Base-by-base conservation (phyloP, 495 filamentous ascomycete genomes). In the Melanomma pulvis-pyrius region DNA sequence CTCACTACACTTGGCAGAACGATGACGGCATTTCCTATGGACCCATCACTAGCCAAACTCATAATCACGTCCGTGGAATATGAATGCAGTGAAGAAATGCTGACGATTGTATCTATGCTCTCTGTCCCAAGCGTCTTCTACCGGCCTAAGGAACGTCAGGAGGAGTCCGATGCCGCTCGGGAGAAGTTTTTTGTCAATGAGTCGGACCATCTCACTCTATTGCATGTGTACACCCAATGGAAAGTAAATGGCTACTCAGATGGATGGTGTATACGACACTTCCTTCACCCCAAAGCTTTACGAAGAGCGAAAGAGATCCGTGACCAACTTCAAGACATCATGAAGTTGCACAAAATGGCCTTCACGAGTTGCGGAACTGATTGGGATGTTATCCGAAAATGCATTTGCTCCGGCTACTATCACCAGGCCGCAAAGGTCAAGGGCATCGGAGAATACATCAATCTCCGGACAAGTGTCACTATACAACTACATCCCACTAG, bases 181-280 rank as follows among this genome's bases (percentile, higher is more conserved):
- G 96, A 99, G 72, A 97, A 97, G 72, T 99, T 99, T 77, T 98
- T 96, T 75, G 96, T 98, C 15, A 91, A 92, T 17, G 94, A 99
- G 78, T 96, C 92, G 1, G 96, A 99, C 76, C 96, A 99, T 73
- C 79, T 99, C 6, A 99, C 96, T 1, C 88, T 97, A 29, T 86
- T 99, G 15, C 92, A 98, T 71, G 94, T 99, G 11, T 99, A 93
- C 77, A 90, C 89, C 15, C 93, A 97, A 74, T 98, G 96, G 96
- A 92, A 90, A 74, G 81, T 88, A 7, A 97, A 98, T 75, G 92
- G 92, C 1, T 89, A 85, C 73, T 93, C 87, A 15, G 96, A 99
- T 73, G 84, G 84, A 29, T 99, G 96, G 96, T 97, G 94, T 71
- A 85, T 84, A 47, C 86, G 87, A 49, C 96, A 98, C 77, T 99